Base-by-base conservation (phyloP, 2,329 filamentous ascomycete species). In the Penicillium sclerotiorum region DNA sequence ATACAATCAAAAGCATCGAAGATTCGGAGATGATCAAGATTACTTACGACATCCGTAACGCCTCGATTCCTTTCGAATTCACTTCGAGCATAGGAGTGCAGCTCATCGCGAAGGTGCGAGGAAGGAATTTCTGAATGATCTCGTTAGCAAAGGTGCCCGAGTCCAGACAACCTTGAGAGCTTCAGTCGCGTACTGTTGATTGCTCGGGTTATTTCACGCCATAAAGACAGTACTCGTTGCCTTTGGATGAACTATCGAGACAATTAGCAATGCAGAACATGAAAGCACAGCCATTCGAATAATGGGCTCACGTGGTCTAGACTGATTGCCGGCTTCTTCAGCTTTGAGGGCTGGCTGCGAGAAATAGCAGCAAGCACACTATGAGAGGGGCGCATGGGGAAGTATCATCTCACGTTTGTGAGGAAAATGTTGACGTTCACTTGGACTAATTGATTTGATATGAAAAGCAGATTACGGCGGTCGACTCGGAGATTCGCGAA, bases 1-100 rank as follows among this genome's bases (percentile, higher is more conserved):
- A 27, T 12, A 17, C 7, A 20, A 2, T 25, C 27, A 13, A 39
- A 8, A 20, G 15, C 20, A n/a, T 9, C 5, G 22, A 13, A 17
- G 15, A 20, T 17, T 28, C 32, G 12, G 7, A 33, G 21, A 28
- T 23, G 5, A 4, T 15, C 33, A 30, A n/a, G n/a, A n/a, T n/a
- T n/a, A 62, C 70, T 21, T 58, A 74, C 72, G 54, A 73, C 52
- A 51, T 77, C 74, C 2, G 65, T 67, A n/a, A 77, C 68, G 28
- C 68, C 52, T 12, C 64, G 67, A 62, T 77, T 72, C 13, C 74
- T 66, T 49, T 72, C 68, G 48, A 77, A 77, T 50, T 77, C 74
- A 17, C 66, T 53, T 3, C 73, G 70, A 18, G 74, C 75, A 56
- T 76, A 76, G n/a, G 52, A 60, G 7, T 64, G 63, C 40, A 76